Percentiles rank a stretch among this genome's conserved stretches.
These are phyloP conservation scores for Xylaria polymorpha DNA, from an alignment of 2,329 filamentous ascomycete genomes.

Conservation along the genomic window DNA sequence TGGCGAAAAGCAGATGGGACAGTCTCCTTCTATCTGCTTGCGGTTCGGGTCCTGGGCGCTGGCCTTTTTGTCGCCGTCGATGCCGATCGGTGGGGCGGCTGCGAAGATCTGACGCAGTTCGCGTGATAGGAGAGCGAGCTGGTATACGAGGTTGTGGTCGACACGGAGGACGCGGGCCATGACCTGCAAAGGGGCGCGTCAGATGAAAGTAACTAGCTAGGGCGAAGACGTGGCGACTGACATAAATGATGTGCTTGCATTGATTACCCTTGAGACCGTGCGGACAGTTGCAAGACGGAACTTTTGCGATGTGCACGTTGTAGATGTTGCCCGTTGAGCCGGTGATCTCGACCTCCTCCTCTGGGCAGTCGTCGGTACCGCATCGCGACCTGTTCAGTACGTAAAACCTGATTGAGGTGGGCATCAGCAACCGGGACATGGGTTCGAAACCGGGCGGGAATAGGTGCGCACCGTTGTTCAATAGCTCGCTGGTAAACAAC, in stretches of 20 bases:
- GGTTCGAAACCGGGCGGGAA: neutral
- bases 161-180: constrained; percentile 70
- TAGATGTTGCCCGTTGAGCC: constrained; percentile 76
- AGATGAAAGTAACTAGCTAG: neutral
- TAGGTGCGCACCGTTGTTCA: constrained; percentile 52
- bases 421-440: neutral
- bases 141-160: constrained; percentile 67
- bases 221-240: constrained; percentile 44
- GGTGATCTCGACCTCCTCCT: constrained; percentile 68
- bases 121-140: constrained; percentile 67
- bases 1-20: constrained; percentile 67
- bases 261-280: constrained; percentile 65
- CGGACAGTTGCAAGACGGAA: constrained; percentile 67
- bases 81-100: constrained; percentile 63
- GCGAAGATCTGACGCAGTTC: constrained; percentile 71
- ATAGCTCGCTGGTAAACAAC: constrained; percentile 54
- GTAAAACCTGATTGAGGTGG: constrained; percentile 53
- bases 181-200: constrained; percentile 52
- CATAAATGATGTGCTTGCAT: constrained; percentile 74
- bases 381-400: constrained; percentile 56
- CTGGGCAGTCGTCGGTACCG: constrained; percentile 54
- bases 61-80: constrained; percentile 42
- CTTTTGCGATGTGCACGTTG: constrained; percentile 63
- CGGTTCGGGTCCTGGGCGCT: constrained; percentile 53
- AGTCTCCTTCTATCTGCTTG: constrained; percentile 64